Conservation (phyloP, 1,284 basidiomycete genomes). For the Phylloboletellus chloephorus region DNA sequence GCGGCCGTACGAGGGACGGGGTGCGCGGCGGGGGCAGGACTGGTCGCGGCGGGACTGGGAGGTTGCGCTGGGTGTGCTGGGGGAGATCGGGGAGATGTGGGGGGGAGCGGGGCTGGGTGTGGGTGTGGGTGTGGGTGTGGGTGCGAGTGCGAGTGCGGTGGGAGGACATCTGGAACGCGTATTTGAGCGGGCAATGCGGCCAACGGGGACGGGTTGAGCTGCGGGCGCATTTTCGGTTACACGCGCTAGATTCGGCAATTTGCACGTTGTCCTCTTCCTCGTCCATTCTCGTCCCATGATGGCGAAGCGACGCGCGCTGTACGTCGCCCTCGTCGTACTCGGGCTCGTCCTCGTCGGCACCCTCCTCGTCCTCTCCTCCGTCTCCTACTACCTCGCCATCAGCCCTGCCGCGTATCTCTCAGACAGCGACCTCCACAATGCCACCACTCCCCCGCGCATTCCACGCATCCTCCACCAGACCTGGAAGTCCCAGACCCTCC, state of each 20-base stretch:
- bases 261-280: background rate
- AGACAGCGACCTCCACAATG: slow-evolving; percentile 70
- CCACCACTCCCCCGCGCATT: slow-evolving; percentile 64
- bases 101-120: slow-evolving; percentile 43
- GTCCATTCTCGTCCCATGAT: slow-evolving; percentile 34
- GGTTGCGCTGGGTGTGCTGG: slow-evolving; percentile 43
- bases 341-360: slow-evolving; percentile 87
- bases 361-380: slow-evolving; percentile 84
- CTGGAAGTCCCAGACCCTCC: slow-evolving; percentile 90
- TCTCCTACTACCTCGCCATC: slow-evolving; percentile 89
- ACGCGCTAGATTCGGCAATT: slow-evolving; percentile 2
- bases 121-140: slow-evolving; percentile 47
- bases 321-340: slow-evolving; percentile 72
- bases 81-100: slow-evolving; percentile 47
- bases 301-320: slow-evolving; percentile 58
- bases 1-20: slow-evolving; percentile 40
- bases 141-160: no score
- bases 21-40: slow-evolving; percentile 58
- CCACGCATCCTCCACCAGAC: slow-evolving; percentile 97
- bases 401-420: slow-evolving; percentile 72
- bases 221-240: no score
- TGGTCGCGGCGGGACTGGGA: slow-evolving; percentile 67
- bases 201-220: slow-evolving; percentile 45
- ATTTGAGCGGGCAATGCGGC: slow-evolving; percentile 47
- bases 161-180: no score